Base-by-base conservation (phyloP, 2,329 filamentous ascomycete genomes). In the Pseudogymnoascus sp. region DNA sequence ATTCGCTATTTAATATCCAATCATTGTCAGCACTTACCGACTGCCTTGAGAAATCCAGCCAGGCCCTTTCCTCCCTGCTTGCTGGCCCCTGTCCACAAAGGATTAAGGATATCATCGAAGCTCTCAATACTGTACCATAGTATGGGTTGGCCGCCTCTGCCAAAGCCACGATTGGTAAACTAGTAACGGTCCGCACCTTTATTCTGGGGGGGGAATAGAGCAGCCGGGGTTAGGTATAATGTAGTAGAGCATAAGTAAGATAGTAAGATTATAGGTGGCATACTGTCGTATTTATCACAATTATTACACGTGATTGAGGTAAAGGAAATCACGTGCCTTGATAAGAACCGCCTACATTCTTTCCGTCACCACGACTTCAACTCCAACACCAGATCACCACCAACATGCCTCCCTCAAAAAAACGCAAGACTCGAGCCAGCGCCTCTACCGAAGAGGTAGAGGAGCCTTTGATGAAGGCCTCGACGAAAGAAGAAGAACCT, bases 81-180 rank as follows among this genome's bases (percentile, higher is more conserved):
- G 65, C 93, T 85, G 29, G 92, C 93, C 63, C 94, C 94, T 5
- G 91, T 97, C 94, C 94, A 99, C 0, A 99, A 81, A 3, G 94
- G 94, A 71, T 97, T 97, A 58, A 99, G 81, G 64, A 99, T 97
- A 63, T 96, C 92, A 70, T 99, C 94, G 68, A 99, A 99, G 69
- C 92, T 96, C 77, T 99, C 94, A 66, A 99, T 99, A 86, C 94
- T 94, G 70, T 17, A 17, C 17, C 17, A 17, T 17, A 17, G 17
- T 97, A 99, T 0, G 94, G 94, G 74, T 96, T 96, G 35, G 94
- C 93, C 21, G 94, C 94, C 76, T 99, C 94, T 29, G 94, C 94
- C 62, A 99, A 78, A 36, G 94, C 94, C 58, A 93, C 94, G 71
- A 99, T 94, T 26, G 94, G 92, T 71, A 99, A 81, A 75, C 90